Base-by-base conservation (phyloP, 257 asterid genomes). In the Primulina tabacum region DNA sequence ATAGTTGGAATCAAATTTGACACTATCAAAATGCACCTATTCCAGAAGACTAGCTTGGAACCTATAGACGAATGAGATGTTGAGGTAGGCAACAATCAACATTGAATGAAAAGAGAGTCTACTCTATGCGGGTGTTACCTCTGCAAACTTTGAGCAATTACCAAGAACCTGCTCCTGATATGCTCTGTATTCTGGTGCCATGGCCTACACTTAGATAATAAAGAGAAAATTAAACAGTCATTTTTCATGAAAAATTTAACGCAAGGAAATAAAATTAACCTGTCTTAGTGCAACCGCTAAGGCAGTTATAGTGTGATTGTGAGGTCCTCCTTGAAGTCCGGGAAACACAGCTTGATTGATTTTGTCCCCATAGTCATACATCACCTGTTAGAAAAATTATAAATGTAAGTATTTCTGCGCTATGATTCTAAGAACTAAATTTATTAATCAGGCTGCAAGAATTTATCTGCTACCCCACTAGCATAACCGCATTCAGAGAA, bases 321-420 rank as follows among this genome's bases (percentile, higher is more conserved):
- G 99, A 8, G 99, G 99, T 69, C 99, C 99, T 70, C 99, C 99
- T 84, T 94, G 99, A 77, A 91, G 97, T 72, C 99, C 99, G 55
- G 99, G 99, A 82, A 94, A 94, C 73, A 94, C 99, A 7, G 99
- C 99, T 78, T 87, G 96, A 77, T 94, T 94, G 70, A 94, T 91
- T 81, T 81, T 94, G 82, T 94, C 99, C 78, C 86, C 99, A 77
- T 76, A 85, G 75, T 94, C 97, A 71, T 89, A 91, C 86, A 82
- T 67, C 63, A 93, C 97, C 99, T 93, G 81, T 62, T 43, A 65
- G 73, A 73, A 55, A 64, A 70, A 76, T 38, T 20, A 34, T 55
- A 68, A 24, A 38, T 68, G 56, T 35, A 52, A 28, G 53, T 67
- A 26, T 16, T 65, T 62, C 60, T 59, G 5, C 10, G 59, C 40